Base-by-base conservation (phyloP, 2,329 filamentous ascomycete species). In the Rhinocladiella mackenziei region DNA sequence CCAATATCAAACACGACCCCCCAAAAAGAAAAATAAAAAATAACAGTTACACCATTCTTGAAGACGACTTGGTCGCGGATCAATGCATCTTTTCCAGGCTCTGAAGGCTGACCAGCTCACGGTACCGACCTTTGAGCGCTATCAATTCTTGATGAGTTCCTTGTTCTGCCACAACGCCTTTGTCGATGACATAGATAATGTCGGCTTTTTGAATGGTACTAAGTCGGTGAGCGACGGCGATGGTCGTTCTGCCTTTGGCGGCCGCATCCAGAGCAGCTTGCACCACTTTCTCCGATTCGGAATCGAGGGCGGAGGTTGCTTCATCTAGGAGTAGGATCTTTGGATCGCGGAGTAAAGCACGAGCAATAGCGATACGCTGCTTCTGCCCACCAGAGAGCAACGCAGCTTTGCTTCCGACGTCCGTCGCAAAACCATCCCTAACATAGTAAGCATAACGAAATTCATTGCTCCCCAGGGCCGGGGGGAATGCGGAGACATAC, bases 131-230 rank as follows among this genome's bases (percentile, higher is more conserved):
- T 25, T 52, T 54, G 13, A 57, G 25, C n/a, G 48, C 52, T 55
- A 86, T 81, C 57, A 91, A 62, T 60, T 88, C 84, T 0, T 69
- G 59, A 61, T 97, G 91, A 6, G 81, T 88, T 4, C 91, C 91
- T 55, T 78, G 77, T 70, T 97, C 91, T 1, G 94, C 85, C 31
- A 97, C 79, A 48, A 80, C 77, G 5, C 91, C 92, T 58, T 86
- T 82, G 64, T 96, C 89, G 62, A 97, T 92, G n/a, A 97, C 91
- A 55, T 94, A 96, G 57, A 97, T 97, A 36, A 91, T 71, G 61
- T 97, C 91, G 0, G 91, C 91, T 62, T 92, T 89, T 62, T 95
- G 89, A 49, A 97, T 96, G 0, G 92, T 96, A 60, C 82, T 88
- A 4, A 98, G 71, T 17, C 92, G 76, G 66, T 98, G 91, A 2